Base-by-base conservation (phyloP, 140 eudicot species). In the Cichorium intybus region DNA sequence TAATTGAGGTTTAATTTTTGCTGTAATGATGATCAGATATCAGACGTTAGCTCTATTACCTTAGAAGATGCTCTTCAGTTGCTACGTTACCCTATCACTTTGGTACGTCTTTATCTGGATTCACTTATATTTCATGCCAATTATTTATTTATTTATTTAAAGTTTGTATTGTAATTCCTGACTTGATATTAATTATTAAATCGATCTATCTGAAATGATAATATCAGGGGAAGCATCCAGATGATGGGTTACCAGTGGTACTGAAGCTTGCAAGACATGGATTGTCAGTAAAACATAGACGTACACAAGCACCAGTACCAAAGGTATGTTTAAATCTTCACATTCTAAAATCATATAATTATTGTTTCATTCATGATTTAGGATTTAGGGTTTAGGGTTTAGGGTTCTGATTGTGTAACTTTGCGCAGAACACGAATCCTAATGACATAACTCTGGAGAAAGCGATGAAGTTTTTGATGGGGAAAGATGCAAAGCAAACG, bases 221-320 rank as follows among this genome's bases (percentile, higher is more conserved):
- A 4, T 48, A 27, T 66, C 62, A 94, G 99, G 99, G 97, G 59
- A 82, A 75, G 34, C 99, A 94, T 70, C 97, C 95, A 5, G 86
- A 85, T 27, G 97, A 89, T 72, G 84, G 84, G 14, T 83, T 59
- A 46, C 95, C 95, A 3, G 88, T 94, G 56, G 41, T 86, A 20
- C 52, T 94, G 55, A 89, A 78, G 87, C 84, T 84, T 28, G 90
- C 84, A 20, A 86, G 68, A 74, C 61, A 15, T 60, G 95, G 95
- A 52, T 82, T 89, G 69, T 64, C 88, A 12, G 80, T 94, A 45
- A 86, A 68, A 71, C 94, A 94, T 70, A 79, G 91, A 47, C 86
- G 90, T 11, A 77, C 82, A 29, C 78, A 71, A 60, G 92, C 87
- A 56, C 77, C 85, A 17, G 82, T 94, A 21, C 99, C 99, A 21